Conservation (phyloP, 768 basidiomycete species). For the Xanthoconium stramineum region DNA sequence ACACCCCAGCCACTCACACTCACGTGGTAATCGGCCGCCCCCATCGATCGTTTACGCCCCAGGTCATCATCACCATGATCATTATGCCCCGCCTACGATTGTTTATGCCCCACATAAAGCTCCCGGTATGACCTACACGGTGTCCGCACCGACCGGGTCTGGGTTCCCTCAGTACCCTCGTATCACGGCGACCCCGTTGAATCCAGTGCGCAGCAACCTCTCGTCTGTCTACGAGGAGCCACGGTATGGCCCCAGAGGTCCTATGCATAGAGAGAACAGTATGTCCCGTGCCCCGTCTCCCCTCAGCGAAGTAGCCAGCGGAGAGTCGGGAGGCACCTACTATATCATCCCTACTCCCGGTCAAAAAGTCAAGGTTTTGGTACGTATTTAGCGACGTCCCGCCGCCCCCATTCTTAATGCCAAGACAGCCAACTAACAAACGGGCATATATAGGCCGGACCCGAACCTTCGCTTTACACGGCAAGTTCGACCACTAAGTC, state of each 20-base stretch:
- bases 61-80: slow-evolving; percentile 39
- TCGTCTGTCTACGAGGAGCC: slow-evolving; percentile 39
- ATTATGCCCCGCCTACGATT: slow-evolving; percentile 60
- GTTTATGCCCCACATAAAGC: slow-evolving; percentile 51
- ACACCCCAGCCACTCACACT: slow-evolving; percentile 35
- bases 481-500: slow-evolving; percentile 59
- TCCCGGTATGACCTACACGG: slow-evolving; percentile 67
- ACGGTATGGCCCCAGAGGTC: slow-evolving; percentile 27
- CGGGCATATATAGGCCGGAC: slow-evolving; percentile 33
- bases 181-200: slow-evolving; percentile 40
- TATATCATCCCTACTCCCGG: slow-evolving; percentile 68
- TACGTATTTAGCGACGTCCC: slow-evolving; percentile 38
- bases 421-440: slow-evolving; percentile 27
- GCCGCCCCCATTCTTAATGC: slow-evolving; percentile 6
- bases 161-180: slow-evolving; percentile 39
- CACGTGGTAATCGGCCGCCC: slow-evolving; percentile 38
- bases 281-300: slow-evolving; percentile 36
- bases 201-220: slow-evolving; percentile 37
- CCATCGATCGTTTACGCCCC: slow-evolving; percentile 65
- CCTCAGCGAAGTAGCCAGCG: slow-evolving; percentile 40
- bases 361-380: slow-evolving; percentile 74
- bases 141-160: slow-evolving; percentile 52
- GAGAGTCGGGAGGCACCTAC: slow-evolving; percentile 67
- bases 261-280: slow-evolving; percentile 28
- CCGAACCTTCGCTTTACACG: slow-evolving; percentile 53